Evolutionary conservation across 305 asterid species (phyloP).

Genomic region (Fraxinus sp.): DNA sequence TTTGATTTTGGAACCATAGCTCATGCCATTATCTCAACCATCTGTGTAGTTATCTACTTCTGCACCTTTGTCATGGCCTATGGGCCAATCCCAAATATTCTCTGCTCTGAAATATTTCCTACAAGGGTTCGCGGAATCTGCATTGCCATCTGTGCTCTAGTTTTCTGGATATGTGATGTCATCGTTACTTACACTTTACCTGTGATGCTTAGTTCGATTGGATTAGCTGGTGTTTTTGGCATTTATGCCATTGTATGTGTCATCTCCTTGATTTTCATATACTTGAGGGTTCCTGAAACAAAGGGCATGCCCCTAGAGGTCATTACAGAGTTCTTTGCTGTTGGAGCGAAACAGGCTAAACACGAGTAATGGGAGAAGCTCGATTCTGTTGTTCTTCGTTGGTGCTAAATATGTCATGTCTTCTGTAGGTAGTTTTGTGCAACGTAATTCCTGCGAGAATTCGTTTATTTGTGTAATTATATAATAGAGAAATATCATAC

Average conservation of each 20-base stretch:
- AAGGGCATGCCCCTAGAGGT: conserved; percentile 95
- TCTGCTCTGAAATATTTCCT: conserved; percentile 83
- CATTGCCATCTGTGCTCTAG: conserved; percentile 84
- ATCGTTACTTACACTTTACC: conserved; percentile 82
- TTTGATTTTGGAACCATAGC: conserved; percentile 48
- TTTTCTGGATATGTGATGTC: conserved; percentile 82
- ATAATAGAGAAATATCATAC: background rate
- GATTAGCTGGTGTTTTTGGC: conserved; percentile 77
- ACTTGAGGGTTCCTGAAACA: conserved; percentile 85
- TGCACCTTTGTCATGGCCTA: conserved; percentile 88
- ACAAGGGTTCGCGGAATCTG: conserved; percentile 83
- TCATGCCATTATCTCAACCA: conserved; percentile 68
- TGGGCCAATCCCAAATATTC: conserved; percentile 88
- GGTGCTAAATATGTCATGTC: background rate
- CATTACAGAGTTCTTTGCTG: conserved; percentile 86
- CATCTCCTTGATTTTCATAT: conserved; percentile 70
- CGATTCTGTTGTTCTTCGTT: background rate
- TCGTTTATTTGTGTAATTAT: background rate
- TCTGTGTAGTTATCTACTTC: conserved; percentile 72
- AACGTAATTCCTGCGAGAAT: background rate
- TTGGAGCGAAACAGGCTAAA: conserved; percentile 70
- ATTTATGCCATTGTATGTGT: conserved; percentile 67
- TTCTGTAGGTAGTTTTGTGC: background rate
- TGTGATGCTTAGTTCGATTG: conserved; percentile 70
- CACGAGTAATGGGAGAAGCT: conserved; percentile 27